Evolutionary conservation across 225 moss, liverwort and hornwort species (phyloP).

Genomic region (Bryoerythrophyllum caledonicum): DNA sequence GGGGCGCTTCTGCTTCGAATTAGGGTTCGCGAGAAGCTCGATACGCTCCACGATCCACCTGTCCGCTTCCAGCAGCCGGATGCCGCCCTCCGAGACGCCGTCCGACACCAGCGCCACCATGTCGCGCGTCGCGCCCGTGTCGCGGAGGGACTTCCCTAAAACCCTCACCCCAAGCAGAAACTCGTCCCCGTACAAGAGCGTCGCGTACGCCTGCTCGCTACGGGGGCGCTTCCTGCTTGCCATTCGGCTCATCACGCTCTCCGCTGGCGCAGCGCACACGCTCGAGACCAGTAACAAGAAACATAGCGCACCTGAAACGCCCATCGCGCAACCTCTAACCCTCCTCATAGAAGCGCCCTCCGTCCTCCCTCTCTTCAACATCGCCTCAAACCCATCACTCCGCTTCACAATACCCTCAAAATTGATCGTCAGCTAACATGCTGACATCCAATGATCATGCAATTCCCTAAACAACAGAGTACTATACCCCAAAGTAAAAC

Average conservation of each 20-base stretch:
- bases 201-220: conserved; percentile 74
- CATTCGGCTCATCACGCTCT: conserved; percentile 13
- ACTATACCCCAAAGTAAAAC: neutral
- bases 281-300: conserved; percentile 20
- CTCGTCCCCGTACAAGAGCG: conserved; percentile 90
- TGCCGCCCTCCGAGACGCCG: conserved; percentile 67
- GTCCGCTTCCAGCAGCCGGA: conserved; percentile 79
- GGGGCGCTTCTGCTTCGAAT: conserved; percentile 77
- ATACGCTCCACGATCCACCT: conserved; percentile 95
- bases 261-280: conserved; percentile 29
- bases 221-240: conserved; percentile 29
- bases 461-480: conserved; percentile 5
- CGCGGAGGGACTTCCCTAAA: conserved; percentile 80
- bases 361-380: conserved; percentile 1
- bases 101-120: conserved; percentile 96
- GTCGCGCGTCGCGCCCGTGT: conserved; percentile 75
- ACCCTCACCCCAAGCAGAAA: conserved; percentile 94
- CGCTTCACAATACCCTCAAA: conserved; percentile 1
- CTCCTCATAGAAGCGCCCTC: neutral
- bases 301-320: neutral
- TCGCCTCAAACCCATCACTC: conserved; percentile 14
- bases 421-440: neutral
- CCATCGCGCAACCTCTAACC: conserved; percentile 12
- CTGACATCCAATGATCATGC: neutral
- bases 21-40: conserved; percentile 88